phyloP scores from a whole-genome alignment of 306 rosid species.

The Morella rubra region DNA sequence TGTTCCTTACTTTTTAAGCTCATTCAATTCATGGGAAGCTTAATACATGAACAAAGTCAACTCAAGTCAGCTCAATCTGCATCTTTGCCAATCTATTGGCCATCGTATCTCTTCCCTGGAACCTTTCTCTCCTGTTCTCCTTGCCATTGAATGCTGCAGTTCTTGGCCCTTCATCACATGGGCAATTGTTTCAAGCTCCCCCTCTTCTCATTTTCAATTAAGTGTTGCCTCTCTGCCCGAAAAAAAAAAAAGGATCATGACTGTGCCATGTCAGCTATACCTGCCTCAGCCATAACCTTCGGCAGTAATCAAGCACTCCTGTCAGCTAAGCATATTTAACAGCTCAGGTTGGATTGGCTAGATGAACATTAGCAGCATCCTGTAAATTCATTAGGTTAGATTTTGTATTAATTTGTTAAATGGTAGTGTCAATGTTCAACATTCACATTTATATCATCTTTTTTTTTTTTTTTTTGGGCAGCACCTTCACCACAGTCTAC shows the following conservation, averaged over 20 bases:
- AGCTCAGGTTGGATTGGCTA: no score
- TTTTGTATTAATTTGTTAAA: background rate
- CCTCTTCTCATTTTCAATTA: background rate
- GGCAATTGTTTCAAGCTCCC: background rate
- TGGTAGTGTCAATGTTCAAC: conserved; percentile 7
- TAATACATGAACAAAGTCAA: background rate
- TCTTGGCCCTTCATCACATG: background rate
- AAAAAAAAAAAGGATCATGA: background rate
- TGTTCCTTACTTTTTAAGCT: conserved; percentile 15
- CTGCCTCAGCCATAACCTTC: background rate
- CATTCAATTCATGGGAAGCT: conserved; percentile 6
- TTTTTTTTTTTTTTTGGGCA: no score
- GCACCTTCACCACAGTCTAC: conserved; percentile 80
- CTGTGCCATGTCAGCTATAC: background rate
- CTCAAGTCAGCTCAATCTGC: background rate
- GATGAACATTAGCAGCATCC: background rate
- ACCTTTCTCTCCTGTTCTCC: background rate
- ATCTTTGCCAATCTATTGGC: background rate
- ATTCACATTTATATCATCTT: conserved; percentile 20
- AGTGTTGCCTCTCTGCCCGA: background rate
- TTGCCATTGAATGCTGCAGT: background rate
- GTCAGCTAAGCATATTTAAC: background rate
- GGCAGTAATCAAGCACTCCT: background rate
- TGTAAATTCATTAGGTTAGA: background rate
- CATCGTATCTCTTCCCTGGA: background rate